Evolutionary conservation across 176 grass and related monocot species (phyloP).

Genomic region (Aegilops bicornis): DNA sequence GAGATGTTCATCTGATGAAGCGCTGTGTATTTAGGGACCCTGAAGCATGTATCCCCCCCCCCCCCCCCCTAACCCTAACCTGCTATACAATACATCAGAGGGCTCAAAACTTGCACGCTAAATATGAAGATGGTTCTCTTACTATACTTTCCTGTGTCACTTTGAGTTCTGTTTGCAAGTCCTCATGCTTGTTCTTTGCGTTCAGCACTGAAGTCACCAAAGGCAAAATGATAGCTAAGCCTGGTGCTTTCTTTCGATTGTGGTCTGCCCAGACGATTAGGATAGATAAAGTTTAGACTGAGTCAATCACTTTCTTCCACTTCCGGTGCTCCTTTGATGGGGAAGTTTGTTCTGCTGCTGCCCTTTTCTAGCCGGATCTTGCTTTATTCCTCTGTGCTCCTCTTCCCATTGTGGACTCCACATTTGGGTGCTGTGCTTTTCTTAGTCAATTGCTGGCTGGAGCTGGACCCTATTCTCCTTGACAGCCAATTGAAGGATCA

Average conservation of each 20-base stretch:
- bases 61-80: not conserved
- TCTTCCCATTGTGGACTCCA: constrained; percentile 29
- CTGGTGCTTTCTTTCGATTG: constrained; percentile 17
- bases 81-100: not conserved
- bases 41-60: not conserved
- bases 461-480: constrained; percentile 23
- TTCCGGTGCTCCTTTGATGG: constrained; percentile 14
- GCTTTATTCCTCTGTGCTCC: constrained; percentile 38
- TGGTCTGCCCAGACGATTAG: constrained; percentile 29
- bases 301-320: constrained; percentile 28
- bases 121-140: not conserved
- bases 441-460: constrained; percentile 33
- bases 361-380: constrained; percentile 18
- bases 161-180: constrained; percentile 19
- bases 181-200: constrained; percentile 19
- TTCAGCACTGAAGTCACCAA: not conserved
- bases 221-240: not conserved
- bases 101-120: not conserved
- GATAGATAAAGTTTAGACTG: constrained; percentile 35
- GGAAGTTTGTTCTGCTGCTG: constrained; percentile 27
- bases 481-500: constrained; percentile 6
- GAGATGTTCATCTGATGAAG: not conserved
- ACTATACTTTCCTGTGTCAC: not conserved
- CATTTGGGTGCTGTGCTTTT: constrained; percentile 28
- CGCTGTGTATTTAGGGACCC: not conserved